Evolutionary conservation across 495 filamentous ascomycete genomes (phyloP).

Genomic region (Penicillium turbatum): DNA sequence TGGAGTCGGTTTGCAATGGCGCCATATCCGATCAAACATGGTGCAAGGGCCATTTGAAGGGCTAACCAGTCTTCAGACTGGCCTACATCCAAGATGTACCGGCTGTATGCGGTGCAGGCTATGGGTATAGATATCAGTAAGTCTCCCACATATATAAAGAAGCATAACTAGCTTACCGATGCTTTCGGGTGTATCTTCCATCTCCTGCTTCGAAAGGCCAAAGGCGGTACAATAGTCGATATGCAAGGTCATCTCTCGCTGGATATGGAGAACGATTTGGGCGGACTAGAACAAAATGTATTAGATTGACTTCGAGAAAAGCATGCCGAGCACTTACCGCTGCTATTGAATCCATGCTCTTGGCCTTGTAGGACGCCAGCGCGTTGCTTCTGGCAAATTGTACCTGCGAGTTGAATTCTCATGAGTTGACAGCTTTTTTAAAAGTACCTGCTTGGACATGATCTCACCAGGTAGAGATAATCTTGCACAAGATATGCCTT

Average conservation of each 20-base stretch:
- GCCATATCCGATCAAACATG: constrained; percentile 85
- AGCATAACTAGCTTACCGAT: constrained; percentile 51
- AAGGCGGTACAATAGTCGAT: constrained; percentile 75
- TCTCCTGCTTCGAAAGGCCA: constrained; percentile 69
- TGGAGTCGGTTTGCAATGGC: constrained; percentile 65
- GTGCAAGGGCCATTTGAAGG: constrained; percentile 76
- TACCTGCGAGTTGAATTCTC: constrained; percentile 43
- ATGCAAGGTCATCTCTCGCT: constrained; percentile 76
- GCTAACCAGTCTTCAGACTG: constrained; percentile 81
- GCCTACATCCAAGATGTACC: constrained; percentile 85
- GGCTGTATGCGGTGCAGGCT: constrained; percentile 50
- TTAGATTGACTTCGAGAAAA: constrained; percentile 2
- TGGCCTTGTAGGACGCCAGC: constrained; percentile 77
- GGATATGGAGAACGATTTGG: constrained; percentile 65
- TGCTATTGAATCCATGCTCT: constrained; percentile 65
- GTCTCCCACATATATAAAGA: constrained; percentile 27
- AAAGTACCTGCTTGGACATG: not conserved
- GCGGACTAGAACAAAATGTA: constrained; percentile 51
- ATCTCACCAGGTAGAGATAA: constrained; percentile 73
- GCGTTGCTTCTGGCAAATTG: constrained; percentile 85
- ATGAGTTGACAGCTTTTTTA: not conserved
- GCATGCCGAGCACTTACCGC: constrained; percentile 40
- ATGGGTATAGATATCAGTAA: not conserved
- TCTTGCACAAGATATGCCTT: constrained; percentile 86
- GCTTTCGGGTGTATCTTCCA: constrained; percentile 67